Percentiles rank a stretch among this genome's conserved stretches.
Evolutionary conservation across 31 red algal genomes (phyloP).

Genomic region (Bonnemaisonia californica): DNA sequence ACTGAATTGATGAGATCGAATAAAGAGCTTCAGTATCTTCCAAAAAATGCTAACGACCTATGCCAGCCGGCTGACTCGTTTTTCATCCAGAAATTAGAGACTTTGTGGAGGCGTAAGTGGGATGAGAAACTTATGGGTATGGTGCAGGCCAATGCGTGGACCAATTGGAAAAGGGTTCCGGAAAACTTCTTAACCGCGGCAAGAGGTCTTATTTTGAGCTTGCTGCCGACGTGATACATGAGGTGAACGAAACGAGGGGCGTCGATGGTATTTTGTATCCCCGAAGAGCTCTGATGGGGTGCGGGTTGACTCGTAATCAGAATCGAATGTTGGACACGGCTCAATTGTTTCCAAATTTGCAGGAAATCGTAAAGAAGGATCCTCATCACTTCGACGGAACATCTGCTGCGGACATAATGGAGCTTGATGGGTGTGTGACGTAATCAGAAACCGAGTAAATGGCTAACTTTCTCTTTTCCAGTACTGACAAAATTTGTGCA

Average conservation of each 20-base stretch:
- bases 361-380: background rate
- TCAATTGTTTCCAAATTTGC: background rate
- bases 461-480: too few relatives aligned
- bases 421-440: too few relatives aligned
- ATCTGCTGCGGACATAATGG: background rate
- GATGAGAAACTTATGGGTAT: background rate
- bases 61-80: conserved; percentile 21
- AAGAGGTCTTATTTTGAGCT: conserved; percentile 15
- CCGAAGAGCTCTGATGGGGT: conserved; percentile 12
- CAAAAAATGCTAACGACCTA: conserved; percentile 11
- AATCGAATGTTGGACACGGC: conserved; percentile 19
- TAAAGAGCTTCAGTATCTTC: conserved; percentile 4
- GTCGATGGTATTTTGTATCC: conserved; percentile 19
- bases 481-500: too few relatives aligned
- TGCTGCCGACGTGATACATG: background rate
- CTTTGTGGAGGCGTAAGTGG: background rate
- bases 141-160: background rate
- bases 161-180: too few relatives aligned
- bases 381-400: background rate
- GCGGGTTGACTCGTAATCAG: background rate
- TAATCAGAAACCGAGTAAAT: too few relatives aligned
- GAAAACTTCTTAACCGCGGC: background rate
- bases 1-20: background rate
- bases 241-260: conserved; percentile 6
- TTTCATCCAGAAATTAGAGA: conserved; percentile 21